Base-by-base conservation (phyloP, 2,329 filamentous ascomycete species). In the Domatiomyces catenatus region DNA sequence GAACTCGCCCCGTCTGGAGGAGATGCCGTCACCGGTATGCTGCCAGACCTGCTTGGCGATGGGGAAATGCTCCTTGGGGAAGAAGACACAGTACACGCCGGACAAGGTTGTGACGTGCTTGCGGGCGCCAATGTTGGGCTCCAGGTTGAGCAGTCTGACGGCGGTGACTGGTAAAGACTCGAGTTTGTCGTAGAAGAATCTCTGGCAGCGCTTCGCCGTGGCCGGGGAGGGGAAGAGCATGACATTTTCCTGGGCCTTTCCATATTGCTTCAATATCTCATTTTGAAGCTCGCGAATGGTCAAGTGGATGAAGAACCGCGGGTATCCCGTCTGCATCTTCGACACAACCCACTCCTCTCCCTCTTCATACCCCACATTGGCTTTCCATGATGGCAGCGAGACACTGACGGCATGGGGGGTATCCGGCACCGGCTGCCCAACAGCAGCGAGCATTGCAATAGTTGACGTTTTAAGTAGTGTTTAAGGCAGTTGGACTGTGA, bases 11-110 rank as follows among this genome's bases (percentile, higher is more conserved):
- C 88, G 79, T 47, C 92, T 81, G 64, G 89, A 95, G 0, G 89
- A 95, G 12, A 94, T 75, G 15, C 92, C 92, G 54, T 94, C 89
- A 18, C 92, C 92, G 0, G 86, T 84, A 66, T 98, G 92, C 65
- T 96, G 92, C 92, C 92, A 98, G 62, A 94, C 95, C 61, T 88
- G 79, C 66, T 95, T 96, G n/a, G 87, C 86, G 52, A 84, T 67
- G 3, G 78, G 69, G 59, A 83, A 89, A 17, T 79, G 69, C 10
- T 80, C 76, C 45, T 75, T 71, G 0, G 81, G 78, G 59, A 83
- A 87, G 43, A 96, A 63, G 2, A 94, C 80, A 20, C 80, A 81
- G 1, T 77, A 84, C 19, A 89, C 70, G 8, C 74, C 71, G 0
- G 83, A 81, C 2, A 70, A 69, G 24, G 84, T 66, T n/a, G 71